Evolutionary conservation across 2,329 filamentous ascomycete species (phyloP), one percentile per base, ranked within the genome.

Genomic region (Fusarium abutilonis): DNA sequence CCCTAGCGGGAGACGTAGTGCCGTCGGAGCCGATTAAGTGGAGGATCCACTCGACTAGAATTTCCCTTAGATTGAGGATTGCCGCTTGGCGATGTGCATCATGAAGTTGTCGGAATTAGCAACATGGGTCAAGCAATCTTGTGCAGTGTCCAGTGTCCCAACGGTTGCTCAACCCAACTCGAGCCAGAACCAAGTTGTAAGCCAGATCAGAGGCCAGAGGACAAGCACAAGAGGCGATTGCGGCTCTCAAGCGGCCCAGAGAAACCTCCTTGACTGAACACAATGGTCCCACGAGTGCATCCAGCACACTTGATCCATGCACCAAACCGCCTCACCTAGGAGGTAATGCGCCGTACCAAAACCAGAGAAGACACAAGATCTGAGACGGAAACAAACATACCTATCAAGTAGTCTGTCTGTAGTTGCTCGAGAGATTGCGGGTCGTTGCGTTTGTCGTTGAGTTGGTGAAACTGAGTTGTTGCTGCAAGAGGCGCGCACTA

Each of bases 51-150:
- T 67, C 59, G 60, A 70, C 69, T 70, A 66, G 63, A 69, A 66
- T 70, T 72, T 66, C 64, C 67, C 56, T 67, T 51, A 64, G 67
- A 69, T 70, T 69, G 67, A 69, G 62, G 69, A 57, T 70, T 70
- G 70, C 72, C 71, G 68, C 72, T 73, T 73, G 72, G 71, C 71
- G 63, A 73, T 69, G 55, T 69, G 63, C 64, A 73, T 69, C 58
- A 68, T 67, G 63, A 63, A 63, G 60, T 63, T 48, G 56, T 47
- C 57, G 58, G 59, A 63, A 54, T 62, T 52, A 62, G 44, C 41
- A 52, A 34, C 42, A 52, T 42, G 48, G 17, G 11, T 47, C 42
- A 54, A 31, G 43, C 47, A 50, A 54, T 63, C 38, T 40, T 29
- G 13, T 17, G 28, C 34, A 19, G 19, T 29, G 13, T 17, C 19